A percentile compares a stretch with the other conserved stretches of the same genome.
Evolutionary conservation across 768 basidiomycete genomes (phyloP).

Genomic region (Phylloporus rhodoxanthus): DNA sequence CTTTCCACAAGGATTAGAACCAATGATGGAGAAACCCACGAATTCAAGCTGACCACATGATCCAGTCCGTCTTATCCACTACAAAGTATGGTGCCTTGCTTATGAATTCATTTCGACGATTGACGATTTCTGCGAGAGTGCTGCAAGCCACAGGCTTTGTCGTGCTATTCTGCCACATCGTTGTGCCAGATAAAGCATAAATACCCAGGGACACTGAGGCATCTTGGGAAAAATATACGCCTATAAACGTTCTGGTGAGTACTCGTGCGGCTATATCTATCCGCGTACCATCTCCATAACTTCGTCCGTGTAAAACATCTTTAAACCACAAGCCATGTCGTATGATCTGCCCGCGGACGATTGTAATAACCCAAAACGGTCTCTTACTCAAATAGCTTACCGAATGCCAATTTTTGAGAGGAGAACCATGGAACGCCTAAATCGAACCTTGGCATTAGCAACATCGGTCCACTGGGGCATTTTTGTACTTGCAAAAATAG

Average conservation of each 20-base stretch:
- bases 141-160: not conserved
- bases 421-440: not conserved
- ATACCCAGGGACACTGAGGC: not conserved
- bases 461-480: not conserved
- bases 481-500: not conserved
- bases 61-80: not conserved
- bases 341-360: not conserved
- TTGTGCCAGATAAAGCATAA: not conserved
- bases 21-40: not conserved
- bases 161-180: not conserved
- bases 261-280: not conserved
- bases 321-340: not conserved
- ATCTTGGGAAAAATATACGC: not conserved
- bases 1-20: not conserved
- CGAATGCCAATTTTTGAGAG: not conserved
- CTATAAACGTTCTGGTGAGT: not conserved
- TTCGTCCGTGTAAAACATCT: not conserved
- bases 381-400: not conserved
- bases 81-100: not conserved
- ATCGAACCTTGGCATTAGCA: not conserved
- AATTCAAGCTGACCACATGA: not conserved
- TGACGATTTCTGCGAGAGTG: not conserved
- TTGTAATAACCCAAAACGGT: not conserved
- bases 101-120: not conserved
- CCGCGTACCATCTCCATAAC: not conserved